These are phyloP conservation scores for Eucalyptus pauciflora DNA, from an alignment of 345 rosid genomes.

Conservation along the genomic window DNA sequence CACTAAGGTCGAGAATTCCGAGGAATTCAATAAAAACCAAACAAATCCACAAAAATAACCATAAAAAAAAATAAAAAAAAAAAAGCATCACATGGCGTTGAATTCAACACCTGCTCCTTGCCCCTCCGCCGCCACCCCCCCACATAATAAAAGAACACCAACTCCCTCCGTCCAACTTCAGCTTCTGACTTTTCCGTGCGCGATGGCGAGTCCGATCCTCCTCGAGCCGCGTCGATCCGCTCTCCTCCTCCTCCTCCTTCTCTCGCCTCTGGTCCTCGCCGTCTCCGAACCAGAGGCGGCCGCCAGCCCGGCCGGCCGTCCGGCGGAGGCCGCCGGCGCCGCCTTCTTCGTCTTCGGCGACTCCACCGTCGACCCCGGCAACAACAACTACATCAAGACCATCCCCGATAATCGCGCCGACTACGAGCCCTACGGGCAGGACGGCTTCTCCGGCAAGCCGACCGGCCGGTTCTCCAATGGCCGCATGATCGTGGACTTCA, in stretches of 20 bases:
- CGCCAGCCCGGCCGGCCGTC: background rate
- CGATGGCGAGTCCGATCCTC: background rate
- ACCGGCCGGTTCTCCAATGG: conserved; percentile 47
- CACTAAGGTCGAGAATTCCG: background rate
- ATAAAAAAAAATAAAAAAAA: background rate
- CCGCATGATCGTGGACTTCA: conserved; percentile 37
- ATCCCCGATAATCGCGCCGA: conserved; percentile 24
- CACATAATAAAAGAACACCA: background rate
- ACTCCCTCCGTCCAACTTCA: background rate
- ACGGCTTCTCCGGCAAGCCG: conserved; percentile 22
- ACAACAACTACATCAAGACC: conserved; percentile 41
- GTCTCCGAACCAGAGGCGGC: background rate
- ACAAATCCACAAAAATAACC: background rate
- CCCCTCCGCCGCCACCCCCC: background rate
- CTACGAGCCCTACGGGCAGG: conserved; percentile 28
- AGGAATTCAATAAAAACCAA: background rate
- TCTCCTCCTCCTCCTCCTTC: background rate
- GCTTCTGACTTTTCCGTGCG: background rate
- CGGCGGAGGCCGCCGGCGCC: background rate
- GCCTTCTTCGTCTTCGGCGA: conserved; percentile 44
- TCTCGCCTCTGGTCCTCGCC: background rate
- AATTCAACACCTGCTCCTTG: background rate
- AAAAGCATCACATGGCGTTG: background rate
- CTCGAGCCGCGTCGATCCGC: background rate
- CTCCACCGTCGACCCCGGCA: conserved; percentile 38